A percentile compares a stretch with the other conserved stretches of the same genome.
Evolutionary conservation across 257 asterid species (phyloP).

Genomic region (Mentha longifolia): DNA sequence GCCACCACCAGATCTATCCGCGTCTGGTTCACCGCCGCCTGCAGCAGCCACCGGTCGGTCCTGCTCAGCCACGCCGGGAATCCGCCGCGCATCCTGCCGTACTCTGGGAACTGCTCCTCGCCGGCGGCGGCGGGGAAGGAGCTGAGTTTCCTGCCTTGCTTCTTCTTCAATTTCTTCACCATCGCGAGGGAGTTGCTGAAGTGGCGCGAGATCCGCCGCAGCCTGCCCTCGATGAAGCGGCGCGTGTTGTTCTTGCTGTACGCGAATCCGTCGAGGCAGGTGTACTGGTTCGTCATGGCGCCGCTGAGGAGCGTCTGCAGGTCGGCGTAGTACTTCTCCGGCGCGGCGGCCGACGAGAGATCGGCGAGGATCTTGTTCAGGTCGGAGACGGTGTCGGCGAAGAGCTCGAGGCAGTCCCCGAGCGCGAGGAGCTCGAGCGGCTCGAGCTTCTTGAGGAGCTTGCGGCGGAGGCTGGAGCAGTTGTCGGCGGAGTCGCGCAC

Average conservation of each 20-base stretch:
- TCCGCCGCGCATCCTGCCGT: conserved; percentile 47
- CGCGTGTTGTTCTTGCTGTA: conserved; percentile 60
- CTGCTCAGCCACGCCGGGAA: conserved; percentile 71
- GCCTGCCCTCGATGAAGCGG: conserved; percentile 51
- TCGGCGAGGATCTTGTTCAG: conserved; percentile 49
- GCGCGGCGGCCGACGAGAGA: conserved; percentile 40
- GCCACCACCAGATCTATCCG: conserved; percentile 62
- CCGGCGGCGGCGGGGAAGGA: neutral
- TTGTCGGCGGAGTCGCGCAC: conserved; percentile 55
- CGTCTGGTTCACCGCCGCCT: conserved; percentile 50
- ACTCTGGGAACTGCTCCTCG: conserved; percentile 49
- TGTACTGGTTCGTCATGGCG: conserved; percentile 90
- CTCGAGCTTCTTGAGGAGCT: conserved; percentile 46
- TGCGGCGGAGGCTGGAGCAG: conserved; percentile 60
- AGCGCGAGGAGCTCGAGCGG: conserved; percentile 69
- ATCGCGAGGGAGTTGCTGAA: conserved; percentile 84
- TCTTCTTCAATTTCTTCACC: conserved; percentile 61
- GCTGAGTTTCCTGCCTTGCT: neutral
- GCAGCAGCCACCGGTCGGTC: conserved; percentile 65
- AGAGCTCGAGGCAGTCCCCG: conserved; percentile 79
- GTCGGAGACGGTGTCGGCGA: conserved; percentile 56
- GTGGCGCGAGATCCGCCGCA: conserved; percentile 66
- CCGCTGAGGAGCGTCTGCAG: conserved; percentile 83
- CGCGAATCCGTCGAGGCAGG: conserved; percentile 94
- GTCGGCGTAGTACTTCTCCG: conserved; percentile 52